Percentiles rank a stretch among this genome's conserved stretches.
Evolutionary conservation across 495 filamentous ascomycete genomes (phyloP).

Genomic region (Xylaria nigripes): DNA sequence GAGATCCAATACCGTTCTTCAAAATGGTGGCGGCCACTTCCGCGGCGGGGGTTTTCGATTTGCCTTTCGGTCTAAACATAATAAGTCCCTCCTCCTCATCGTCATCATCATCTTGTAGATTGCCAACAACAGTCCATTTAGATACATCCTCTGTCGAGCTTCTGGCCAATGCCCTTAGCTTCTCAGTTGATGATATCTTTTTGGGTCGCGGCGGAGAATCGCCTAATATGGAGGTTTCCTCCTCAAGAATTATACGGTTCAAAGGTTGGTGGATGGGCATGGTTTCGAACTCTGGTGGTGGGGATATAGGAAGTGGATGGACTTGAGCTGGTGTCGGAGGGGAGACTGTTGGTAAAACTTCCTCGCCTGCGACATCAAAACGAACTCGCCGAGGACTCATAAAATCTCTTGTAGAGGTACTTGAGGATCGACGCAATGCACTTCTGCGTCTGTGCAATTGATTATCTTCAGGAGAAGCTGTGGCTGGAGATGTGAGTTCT

Average conservation of each 20-base stretch:
- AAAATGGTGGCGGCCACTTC: constrained; percentile 14
- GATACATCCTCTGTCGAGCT: constrained; percentile 37
- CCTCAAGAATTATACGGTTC: neutral
- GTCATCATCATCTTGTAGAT: constrained; percentile 27
- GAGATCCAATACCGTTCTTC: constrained; percentile 3
- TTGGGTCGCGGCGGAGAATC: constrained; percentile 33
- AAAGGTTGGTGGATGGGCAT: constrained; percentile 16
- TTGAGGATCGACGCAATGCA: constrained; percentile 42
- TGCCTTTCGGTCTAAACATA: constrained; percentile 20
- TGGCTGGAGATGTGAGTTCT: constrained; percentile 32
- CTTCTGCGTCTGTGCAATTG: constrained; percentile 35
- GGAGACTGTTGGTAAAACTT: constrained; percentile 44
- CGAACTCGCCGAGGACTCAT: constrained; percentile 46
- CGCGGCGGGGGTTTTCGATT: neutral
- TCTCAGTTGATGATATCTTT: constrained; percentile 41
- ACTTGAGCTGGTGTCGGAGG: constrained; percentile 24
- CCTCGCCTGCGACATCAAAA: constrained; percentile 44
- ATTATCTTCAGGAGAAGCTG: constrained; percentile 31
- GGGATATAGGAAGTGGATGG: constrained; percentile 4
- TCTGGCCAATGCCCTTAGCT: constrained; percentile 34
- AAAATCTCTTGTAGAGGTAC: constrained; percentile 27
- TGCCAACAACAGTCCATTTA: constrained; percentile 35
- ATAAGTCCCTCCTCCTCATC: constrained; percentile 29
- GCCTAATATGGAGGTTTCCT: constrained; percentile 31
- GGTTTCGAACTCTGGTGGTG: constrained; percentile 18